Evolutionary conservation across 345 rosid genomes (phyloP).

Genomic region (Citrus sinensis): DVS_A1.0 CM039169.1:28315001-28315500

Average conservation of each 20-base stretch:
- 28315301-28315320: background rate
- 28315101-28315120: conserved; percentile 2
- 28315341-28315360: background rate
- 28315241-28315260: conserved; percentile 18
- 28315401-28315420: conserved; percentile 34
- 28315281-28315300: background rate
- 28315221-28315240: conserved; percentile 26
- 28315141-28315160: conserved; percentile 17
- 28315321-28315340: background rate
- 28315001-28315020: background rate
- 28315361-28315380: background rate
- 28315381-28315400: conserved; percentile 9
- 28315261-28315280: conserved; percentile 23
- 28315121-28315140: background rate
- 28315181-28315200: conserved; percentile 24
- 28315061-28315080: conserved; percentile 3
- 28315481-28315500: background rate
- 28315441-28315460: conserved; percentile 8
- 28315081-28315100: conserved; percentile 14
- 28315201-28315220: conserved; percentile 22
- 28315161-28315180: conserved; percentile 20
- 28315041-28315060: conserved; percentile 11
- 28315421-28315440: conserved; percentile 11
- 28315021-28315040: conserved; percentile 11
- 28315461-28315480: conserved; percentile 17